These are phyloP conservation scores for Coemansia sp. DNA, from an alignment of 192 early-diverging fungal genomes.

Conservation along the genomic window DNA sequence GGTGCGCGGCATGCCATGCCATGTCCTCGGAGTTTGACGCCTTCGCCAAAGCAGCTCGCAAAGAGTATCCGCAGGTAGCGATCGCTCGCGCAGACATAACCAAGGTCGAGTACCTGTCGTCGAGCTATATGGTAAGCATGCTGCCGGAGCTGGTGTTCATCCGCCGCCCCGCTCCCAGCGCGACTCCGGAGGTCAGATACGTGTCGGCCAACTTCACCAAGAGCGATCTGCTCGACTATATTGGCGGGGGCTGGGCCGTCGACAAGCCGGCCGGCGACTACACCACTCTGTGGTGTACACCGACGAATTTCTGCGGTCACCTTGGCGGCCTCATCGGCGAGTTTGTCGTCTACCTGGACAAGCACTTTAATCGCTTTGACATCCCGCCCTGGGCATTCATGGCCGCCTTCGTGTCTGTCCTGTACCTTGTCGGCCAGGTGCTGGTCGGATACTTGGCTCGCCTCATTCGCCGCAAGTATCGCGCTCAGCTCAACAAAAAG, in stretches of 20 bases:
- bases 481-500: conserved; percentile 20
- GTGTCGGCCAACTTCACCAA: conserved; percentile 42
- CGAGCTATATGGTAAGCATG: conserved; percentile 49
- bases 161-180: conserved; percentile 18
- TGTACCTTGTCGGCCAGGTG: conserved; percentile 45
- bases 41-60: conserved; percentile 33
- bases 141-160: conserved; percentile 45
- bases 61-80: conserved; percentile 36
- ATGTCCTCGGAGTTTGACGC: conserved; percentile 37
- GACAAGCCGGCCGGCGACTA: conserved; percentile 40
- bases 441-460: conserved; percentile 16
- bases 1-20: conserved; percentile 51
- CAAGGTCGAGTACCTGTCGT: conserved; percentile 48
- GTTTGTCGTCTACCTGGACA: conserved; percentile 31
- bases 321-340: conserved; percentile 46
- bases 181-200: conserved; percentile 35
- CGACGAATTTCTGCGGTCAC: conserved; percentile 48
- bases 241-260: conserved; percentile 30
- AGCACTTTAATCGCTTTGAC: conserved; percentile 36
- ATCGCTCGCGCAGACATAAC: conserved; percentile 39
- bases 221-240: conserved; percentile 35
- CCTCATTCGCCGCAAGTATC: conserved; percentile 25
- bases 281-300: conserved; percentile 49
- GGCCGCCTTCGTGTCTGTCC: conserved; percentile 39
- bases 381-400: conserved; percentile 52